Evolutionary conservation across 768 basidiomycete genomes (phyloP).

Genomic region (Sporobolomyces pararoseus): DNA sequence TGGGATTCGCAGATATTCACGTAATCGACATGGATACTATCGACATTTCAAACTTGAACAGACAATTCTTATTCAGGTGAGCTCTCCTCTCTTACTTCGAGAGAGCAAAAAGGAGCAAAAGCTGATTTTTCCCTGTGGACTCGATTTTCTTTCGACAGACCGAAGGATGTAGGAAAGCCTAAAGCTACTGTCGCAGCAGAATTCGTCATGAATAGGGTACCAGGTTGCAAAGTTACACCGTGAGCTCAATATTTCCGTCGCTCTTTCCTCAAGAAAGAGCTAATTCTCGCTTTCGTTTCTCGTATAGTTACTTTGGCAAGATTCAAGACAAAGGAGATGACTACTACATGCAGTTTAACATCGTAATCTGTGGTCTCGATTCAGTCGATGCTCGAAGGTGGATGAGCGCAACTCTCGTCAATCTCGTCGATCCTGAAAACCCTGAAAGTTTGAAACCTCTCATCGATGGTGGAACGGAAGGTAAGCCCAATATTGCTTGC

Average conservation of each 20-base stretch:
- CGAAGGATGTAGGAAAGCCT: conserved; percentile 84
- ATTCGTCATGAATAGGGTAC: conserved; percentile 93
- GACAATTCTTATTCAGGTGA: conserved; percentile 95
- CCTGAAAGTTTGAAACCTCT: conserved; percentile 92
- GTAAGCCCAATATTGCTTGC: conserved; percentile 50
- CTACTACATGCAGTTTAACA: conserved; percentile 94
- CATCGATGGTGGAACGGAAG: conserved; percentile 98
- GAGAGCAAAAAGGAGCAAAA: background rate
- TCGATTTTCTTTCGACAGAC: conserved; percentile 53
- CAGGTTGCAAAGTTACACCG: conserved; percentile 95
- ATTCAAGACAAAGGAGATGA: conserved; percentile 96
- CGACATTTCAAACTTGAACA: conserved; percentile 96
- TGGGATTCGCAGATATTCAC: conserved; percentile 97
- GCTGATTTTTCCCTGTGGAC: background rate
- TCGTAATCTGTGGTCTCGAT: conserved; percentile 95
- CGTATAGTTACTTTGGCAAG: conserved; percentile 80
- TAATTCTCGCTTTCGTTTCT: background rate
- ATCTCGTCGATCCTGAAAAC: conserved; percentile 86
- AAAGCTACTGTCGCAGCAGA: conserved; percentile 93
- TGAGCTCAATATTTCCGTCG: conserved; percentile 52
- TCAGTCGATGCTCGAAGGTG: conserved; percentile 95
- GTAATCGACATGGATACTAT: conserved; percentile 99
- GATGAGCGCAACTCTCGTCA: conserved; percentile 97
- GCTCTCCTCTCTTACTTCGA: conserved; percentile 25
- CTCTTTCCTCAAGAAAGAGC: background rate